Conservation (phyloP, 805 yeast genomes). For the Monosporozyma aerobia region DNA sequence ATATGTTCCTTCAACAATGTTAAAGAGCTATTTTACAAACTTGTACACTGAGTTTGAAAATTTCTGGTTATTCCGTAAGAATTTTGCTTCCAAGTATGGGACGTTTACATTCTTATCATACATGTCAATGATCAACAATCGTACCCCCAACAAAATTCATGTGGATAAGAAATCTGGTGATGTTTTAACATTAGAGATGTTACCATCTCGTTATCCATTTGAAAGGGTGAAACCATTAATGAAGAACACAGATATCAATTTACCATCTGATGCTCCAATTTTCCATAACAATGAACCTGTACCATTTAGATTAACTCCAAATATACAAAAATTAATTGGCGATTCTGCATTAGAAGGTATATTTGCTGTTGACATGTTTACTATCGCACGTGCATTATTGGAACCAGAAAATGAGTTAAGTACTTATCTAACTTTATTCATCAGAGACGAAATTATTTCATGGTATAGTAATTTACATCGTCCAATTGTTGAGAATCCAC, state of each 20-base stretch:
- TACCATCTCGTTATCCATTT: constrained; percentile 70
- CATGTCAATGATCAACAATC: constrained; percentile 84
- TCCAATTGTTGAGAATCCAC: constrained; percentile 74
- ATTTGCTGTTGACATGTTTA: constrained; percentile 72
- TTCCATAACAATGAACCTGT: constrained; percentile 88
- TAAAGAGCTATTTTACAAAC: constrained; percentile 66
- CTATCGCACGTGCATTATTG: constrained; percentile 77
- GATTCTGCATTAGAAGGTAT: constrained; percentile 91
- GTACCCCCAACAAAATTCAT: constrained; percentile 90
- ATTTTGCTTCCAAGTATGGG: constrained; percentile 90
- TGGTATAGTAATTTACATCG: constrained; percentile 90
- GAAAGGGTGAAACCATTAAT: constrained; percentile 33
- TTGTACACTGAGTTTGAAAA: constrained; percentile 76
- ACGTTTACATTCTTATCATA: constrained; percentile 86
- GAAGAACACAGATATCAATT: constrained; percentile 29
- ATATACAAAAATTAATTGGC: constrained; percentile 87
- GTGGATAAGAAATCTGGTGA: constrained; percentile 75
- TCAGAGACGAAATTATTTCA: constrained; percentile 88
- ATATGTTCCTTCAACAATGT: constrained; percentile 74
- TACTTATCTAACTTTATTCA: constrained; percentile 85
- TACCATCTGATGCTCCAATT: constrained; percentile 52
- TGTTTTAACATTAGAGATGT: constrained; percentile 91
- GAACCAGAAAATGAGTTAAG: constrained; percentile 91
- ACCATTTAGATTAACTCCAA: constrained; percentile 94
- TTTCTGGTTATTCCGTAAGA: constrained; percentile 94